phyloP scores from a whole-genome alignment of 177 flowering plant genomes.

The Vitis hybrid region DNA sequence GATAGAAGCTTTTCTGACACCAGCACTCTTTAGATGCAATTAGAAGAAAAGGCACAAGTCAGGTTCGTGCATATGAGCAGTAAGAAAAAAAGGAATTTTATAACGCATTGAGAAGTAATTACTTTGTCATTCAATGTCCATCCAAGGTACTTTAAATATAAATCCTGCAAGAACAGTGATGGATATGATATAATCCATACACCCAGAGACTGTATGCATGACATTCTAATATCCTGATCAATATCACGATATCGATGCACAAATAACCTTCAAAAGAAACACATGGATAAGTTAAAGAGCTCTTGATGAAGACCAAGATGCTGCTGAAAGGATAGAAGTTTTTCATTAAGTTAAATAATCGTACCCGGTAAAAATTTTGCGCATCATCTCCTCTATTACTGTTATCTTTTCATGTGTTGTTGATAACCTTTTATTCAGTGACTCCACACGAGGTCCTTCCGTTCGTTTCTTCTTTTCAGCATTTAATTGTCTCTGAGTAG shows the following conservation, averaged over 20 bases:
- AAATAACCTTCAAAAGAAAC: constrained; percentile 67
- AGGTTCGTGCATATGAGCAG: not conserved
- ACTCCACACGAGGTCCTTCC: constrained; percentile 93
- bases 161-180: constrained; percentile 85
- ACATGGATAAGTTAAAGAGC: not conserved
- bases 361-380: constrained; percentile 90
- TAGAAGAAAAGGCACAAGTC: constrained; percentile 6
- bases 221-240: constrained; percentile 85
- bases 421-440: constrained; percentile 75
- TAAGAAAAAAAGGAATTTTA: not conserved
- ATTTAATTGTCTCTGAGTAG: constrained; percentile 93
- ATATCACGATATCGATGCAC: constrained; percentile 96
- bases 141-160: constrained; percentile 94
- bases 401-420: constrained; percentile 79
- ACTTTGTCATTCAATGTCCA: constrained; percentile 99
- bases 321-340: not conserved
- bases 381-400: constrained; percentile 84
- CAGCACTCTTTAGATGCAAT: constrained; percentile 64
- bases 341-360: constrained; percentile 16
- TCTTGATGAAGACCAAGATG: not conserved
- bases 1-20: constrained; percentile 90
- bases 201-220: constrained; percentile 92
- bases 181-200: constrained; percentile 94
- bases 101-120: constrained; percentile 9
- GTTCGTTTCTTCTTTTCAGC: constrained; percentile 82